Base-by-base conservation (phyloP, 2,329 filamentous ascomycete genomes). In the Fusarium sp. region DNA sequence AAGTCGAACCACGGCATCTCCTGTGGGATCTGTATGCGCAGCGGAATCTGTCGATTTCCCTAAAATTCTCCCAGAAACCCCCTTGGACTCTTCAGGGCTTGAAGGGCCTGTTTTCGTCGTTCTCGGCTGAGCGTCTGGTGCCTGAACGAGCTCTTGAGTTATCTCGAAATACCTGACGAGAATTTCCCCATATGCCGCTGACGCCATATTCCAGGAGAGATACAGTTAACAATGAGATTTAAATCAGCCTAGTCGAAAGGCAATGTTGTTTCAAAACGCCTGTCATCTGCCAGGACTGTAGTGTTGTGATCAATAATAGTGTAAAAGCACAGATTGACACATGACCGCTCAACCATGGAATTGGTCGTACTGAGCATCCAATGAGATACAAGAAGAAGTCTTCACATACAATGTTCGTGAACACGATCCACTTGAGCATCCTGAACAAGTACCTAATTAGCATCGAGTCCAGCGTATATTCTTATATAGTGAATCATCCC, bases 91-190 rank as follows among this genome's bases (percentile, higher is more conserved):
- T 35, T 38, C 44, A 13, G 30, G 24, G 8, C 13, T 26, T 24
- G 39, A 42, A 12, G 41, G 28, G 47, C 22, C 30, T 6, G 41
- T 26, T 11, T 20, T 18, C 6, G 20, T n/a, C 54, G 32, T 32
- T 39, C 26, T 32, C 44, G 38, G 41, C 17, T 45, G 28, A 20
- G 32, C 32, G 12, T 36, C 11, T 3, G 56, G 17, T n/a, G 53
- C 18, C 45, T 65, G 35, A 20, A 66, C 47, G 35, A 80, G 72
- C 32, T 58, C 61, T 10, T 68, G 62, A 36, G 77, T 68, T 26
- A 74, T 77, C 35, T 79, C 62, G 9, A 74, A 66, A 61, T 79
- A 82, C 54, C 72, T 76, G 48, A 63, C 58, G 17, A 82, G 66
- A 48, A 81, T 53, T 26, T 64, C 63, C 20, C 65, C 57, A 54